Base-by-base conservation (phyloP, 2,329 filamentous ascomycete genomes). In the Penicillium verrucosum region DNA sequence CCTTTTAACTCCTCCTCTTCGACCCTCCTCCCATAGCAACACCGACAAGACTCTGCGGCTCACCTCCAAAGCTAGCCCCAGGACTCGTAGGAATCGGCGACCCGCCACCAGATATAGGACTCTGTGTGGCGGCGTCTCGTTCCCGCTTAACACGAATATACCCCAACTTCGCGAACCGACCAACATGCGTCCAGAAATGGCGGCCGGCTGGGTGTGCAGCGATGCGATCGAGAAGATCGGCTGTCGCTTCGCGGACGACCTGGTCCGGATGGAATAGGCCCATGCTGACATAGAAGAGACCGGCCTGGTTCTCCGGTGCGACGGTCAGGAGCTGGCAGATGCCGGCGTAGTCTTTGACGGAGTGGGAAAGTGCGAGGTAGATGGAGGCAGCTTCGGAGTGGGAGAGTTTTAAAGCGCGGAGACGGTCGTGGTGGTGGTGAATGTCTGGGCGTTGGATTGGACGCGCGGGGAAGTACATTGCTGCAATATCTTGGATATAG, bases 221-320 rank as follows among this genome's bases (percentile, higher is more conserved):
- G 53, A 99, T 86, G 23, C 92, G 83, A 64, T 93, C 91, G 23
- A 99, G 75, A 36, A 99, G 77, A 59, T 89, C 89, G 1, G 90
- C 88, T 2, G 90, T 89, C 54, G 85, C 86, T 65, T 88, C 77
- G 36, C 94, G 83, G 11, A 97, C 92, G 50, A 91, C 88, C 36
- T 82, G 81, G 62, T 92, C 86, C 54, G 92, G 91, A 77, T 99
- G 94, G 72, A 97, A 97, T 6, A 99, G 80, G 0, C 94, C 94
- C 50, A 97, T 82, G 5, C 89, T 90, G 27, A 99, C 77, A 67
- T 97, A 96, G 72, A 97, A 97, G 3, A 97, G 81, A 0, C 91
- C 94, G 0, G 89, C 89, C 66, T 94, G 90, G 29, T 86, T 89
- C 75, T 96, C 91, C 8, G 91, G 91, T 6, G 91, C 87, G 7